Percentiles rank a stretch among this genome's conserved stretches.
These are phyloP conservation scores for Mycena vitilis DNA, from an alignment of 768 basidiomycete species.

Conservation along the genomic window DNA sequence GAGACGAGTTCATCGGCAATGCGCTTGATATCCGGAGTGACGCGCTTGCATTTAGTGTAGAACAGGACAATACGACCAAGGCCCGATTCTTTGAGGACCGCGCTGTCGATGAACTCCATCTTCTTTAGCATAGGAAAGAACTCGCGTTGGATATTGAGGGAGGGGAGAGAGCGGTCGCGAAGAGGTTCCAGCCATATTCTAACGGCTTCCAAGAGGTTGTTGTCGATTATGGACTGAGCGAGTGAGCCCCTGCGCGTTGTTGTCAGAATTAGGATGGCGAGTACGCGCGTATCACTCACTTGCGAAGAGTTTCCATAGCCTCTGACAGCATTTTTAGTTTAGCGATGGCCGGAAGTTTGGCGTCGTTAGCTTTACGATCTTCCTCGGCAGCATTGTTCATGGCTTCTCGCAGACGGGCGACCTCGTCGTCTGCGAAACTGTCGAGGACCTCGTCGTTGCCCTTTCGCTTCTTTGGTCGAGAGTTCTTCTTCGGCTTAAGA, in stretches of 20 bases:
- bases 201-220: slow-evolving; percentile 92
- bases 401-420: slow-evolving; percentile 85
- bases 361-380: slow-evolving; percentile 83
- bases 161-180: slow-evolving; percentile 91
- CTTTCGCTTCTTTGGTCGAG: slow-evolving; percentile 78
- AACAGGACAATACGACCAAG: slow-evolving; percentile 92
- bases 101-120: slow-evolving; percentile 93
- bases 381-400: slow-evolving; percentile 91
- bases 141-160: slow-evolving; percentile 94
- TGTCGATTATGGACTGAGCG: slow-evolving; percentile 93
- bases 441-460: slow-evolving; percentile 87
- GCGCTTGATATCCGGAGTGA: slow-evolving; percentile 82
- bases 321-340: slow-evolving; percentile 90
- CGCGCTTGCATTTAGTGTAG: slow-evolving; percentile 95
- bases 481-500: slow-evolving; percentile 80
- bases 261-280: slow-evolving; percentile 22
- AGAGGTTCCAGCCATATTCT: slow-evolving; percentile 94
- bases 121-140: slow-evolving; percentile 86
- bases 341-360: slow-evolving; percentile 82
- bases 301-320: slow-evolving; percentile 93
- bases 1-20: slow-evolving; percentile 88
- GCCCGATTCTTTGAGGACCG: slow-evolving; percentile 90
- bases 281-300: slow-evolving; percentile 63
- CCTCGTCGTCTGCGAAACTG: slow-evolving; percentile 89
- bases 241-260: slow-evolving; percentile 73